phyloP scores from a whole-genome alignment of 2,329 filamentous ascomycete genomes.

The Diaporthe eres region DNA sequence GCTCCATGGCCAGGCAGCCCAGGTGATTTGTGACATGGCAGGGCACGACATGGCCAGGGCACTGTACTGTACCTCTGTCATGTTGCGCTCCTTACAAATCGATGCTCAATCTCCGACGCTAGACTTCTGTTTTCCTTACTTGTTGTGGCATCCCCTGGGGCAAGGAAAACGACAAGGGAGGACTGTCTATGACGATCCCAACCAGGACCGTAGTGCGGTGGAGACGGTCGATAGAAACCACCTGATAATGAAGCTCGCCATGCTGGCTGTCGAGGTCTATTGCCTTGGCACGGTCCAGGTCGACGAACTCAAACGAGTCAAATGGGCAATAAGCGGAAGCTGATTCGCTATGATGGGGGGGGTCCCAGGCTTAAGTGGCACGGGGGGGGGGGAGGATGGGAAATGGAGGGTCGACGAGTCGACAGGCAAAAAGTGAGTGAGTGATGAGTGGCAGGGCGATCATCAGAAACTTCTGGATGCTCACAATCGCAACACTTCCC shows the following conservation, averaged over 20 bases:
- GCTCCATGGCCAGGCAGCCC: not conserved
- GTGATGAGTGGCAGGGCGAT: constrained; percentile 18
- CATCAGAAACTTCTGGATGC: constrained; percentile 23
- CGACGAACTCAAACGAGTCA: constrained; percentile 24
- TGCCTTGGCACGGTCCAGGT: constrained; percentile 23
- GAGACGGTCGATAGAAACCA: constrained; percentile 17
- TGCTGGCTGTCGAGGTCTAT: not conserved
- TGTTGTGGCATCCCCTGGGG: not conserved
- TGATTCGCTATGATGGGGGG: constrained; percentile 4
- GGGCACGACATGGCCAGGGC: not conserved
- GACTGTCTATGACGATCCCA: constrained; percentile 18
- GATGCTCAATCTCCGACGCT: constrained; percentile 28
- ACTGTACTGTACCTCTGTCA: constrained; percentile 9
- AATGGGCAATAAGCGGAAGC: constrained; percentile 6
- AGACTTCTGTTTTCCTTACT: not conserved
- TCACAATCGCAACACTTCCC: not conserved
- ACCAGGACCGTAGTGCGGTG: constrained; percentile 15
- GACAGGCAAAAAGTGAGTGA: not conserved
- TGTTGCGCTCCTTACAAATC: constrained; percentile 26
- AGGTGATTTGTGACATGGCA: not conserved
- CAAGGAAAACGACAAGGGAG: constrained; percentile 6
- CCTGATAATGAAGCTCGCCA: constrained; percentile 23
- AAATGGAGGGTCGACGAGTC: not conserved
- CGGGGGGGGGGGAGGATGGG: constrained; percentile 2
- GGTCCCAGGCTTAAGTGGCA: not conserved